Percentiles rank a stretch among this genome's conserved stretches.
These are phyloP conservation scores for Globisporangium ultimum DNA, from an alignment of 352 stramenopile species.

Conservation along the genomic window DNA sequence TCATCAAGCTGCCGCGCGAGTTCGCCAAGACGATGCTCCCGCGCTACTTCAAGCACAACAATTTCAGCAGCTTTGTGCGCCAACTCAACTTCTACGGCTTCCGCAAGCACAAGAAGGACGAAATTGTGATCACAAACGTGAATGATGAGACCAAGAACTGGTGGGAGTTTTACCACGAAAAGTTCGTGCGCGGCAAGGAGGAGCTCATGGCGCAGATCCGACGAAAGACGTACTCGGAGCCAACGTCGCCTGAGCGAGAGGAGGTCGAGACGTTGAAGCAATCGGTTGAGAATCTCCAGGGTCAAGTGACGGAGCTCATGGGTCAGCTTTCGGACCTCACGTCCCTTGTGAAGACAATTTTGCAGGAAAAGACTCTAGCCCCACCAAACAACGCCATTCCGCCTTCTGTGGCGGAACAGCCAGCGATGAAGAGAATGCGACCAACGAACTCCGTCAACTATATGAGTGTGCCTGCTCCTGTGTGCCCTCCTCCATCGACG, in stretches of 20 bases:
- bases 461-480: not conserved
- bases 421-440: constrained; percentile 47
- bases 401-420: constrained; percentile 14
- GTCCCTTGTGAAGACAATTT: constrained; percentile 63
- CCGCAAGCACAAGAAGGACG: constrained; percentile 91
- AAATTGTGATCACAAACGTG: constrained; percentile 76
- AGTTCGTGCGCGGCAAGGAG: constrained; percentile 84
- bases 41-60: constrained; percentile 94
- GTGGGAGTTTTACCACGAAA: constrained; percentile 92
- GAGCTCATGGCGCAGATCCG: constrained; percentile 87
- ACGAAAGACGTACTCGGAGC: constrained; percentile 86
- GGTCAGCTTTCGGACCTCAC: constrained; percentile 71
- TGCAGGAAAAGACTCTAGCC: constrained; percentile 47
- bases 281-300: constrained; percentile 68
- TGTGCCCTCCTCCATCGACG: constrained; percentile 11
- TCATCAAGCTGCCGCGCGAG: constrained; percentile 91
- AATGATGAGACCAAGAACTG: constrained; percentile 83
- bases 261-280: constrained; percentile 76
- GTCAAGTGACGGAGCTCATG: constrained; percentile 78
- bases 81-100: constrained; percentile 95
- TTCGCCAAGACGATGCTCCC: constrained; percentile 90
- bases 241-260: constrained; percentile 65
- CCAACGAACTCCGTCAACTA: not conserved
- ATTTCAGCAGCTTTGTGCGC: constrained; percentile 92
- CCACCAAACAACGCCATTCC: not conserved